Base-by-base conservation (phyloP, 2,329 filamentous ascomycete species). In the Aspergillus flavus region DNA sequence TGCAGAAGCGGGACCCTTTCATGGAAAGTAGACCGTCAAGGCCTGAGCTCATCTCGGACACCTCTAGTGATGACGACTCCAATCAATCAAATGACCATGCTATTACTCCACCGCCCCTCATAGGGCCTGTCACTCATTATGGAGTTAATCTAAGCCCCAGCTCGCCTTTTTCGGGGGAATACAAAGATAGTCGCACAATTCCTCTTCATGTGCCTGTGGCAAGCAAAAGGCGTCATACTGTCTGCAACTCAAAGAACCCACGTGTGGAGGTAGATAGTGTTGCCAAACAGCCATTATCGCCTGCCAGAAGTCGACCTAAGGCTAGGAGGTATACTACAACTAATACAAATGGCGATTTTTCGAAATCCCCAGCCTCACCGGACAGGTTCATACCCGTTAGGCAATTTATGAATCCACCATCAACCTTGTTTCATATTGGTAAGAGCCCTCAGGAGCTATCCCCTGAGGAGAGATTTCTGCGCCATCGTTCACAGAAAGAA, bases 321-420 rank as follows among this genome's bases (percentile, higher is more conserved):
- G 34, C 48, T 14, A 75, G 68, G 66, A 64, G 57, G 41, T 61
- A 61, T 59, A 46, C 61, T 21, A 64, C 61, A 58, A 19, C 59
- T 45, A 63, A 61, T 34, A 43, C 54, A 53, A 41, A 64, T 57
- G 59, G 63, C 39, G 63, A 59, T 26, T 50, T 57, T 2, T 67
- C 68, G 41, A 69, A 54, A 39, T 67, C 67, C 19, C 72, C 74
- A 16, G 62, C 64, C 14, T 81, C 79, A 12, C 83, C 83, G 26
- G 88, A 90, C 73, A 82, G 88, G 32, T 90, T 89, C 71, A 83
- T 90, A 52, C 81, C 85, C 36, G 71, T 71, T 58, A 79, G 83
- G 55, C 78, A 80, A 56, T 78, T 78, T 54, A 74, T 76, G 6
- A 75, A 78, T 26, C 69, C 76, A 41, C 75, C 80, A 19, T 76